phyloP scores from a whole-genome alignment of 306 rosid species.

The Citrullus amarus region DNA sequence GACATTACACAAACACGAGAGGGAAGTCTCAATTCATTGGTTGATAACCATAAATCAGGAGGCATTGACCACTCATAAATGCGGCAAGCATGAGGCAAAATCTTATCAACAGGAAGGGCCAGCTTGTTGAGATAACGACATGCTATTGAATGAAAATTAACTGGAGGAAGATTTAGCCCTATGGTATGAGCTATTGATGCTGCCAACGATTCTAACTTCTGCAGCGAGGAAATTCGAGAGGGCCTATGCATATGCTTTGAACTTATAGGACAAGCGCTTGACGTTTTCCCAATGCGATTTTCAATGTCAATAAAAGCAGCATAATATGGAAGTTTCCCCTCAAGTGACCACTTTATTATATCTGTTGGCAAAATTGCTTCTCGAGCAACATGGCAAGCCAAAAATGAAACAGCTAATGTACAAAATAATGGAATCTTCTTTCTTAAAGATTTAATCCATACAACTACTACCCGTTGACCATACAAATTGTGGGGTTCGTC shows the following conservation, averaged over 20 bases:
- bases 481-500: conserved; percentile 44
- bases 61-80: conserved; percentile 81
- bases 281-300: conserved; percentile 39
- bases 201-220: conserved; percentile 54
- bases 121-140: conserved; percentile 41
- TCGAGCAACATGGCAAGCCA: conserved; percentile 77
- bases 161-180: conserved; percentile 73
- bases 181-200: conserved; percentile 59
- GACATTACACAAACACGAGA: conserved; percentile 77
- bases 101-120: conserved; percentile 49
- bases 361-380: conserved; percentile 71
- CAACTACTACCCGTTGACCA: conserved; percentile 47
- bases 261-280: conserved; percentile 69
- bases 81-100: conserved; percentile 50
- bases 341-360: conserved; percentile 59
- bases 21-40: conserved; percentile 57
- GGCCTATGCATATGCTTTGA: conserved; percentile 66
- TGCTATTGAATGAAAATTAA: conserved; percentile 69
- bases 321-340: conserved; percentile 83
- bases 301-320: conserved; percentile 71
- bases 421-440: conserved; percentile 49
- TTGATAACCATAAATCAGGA: conserved; percentile 63
- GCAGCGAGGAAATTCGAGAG: conserved; percentile 38
- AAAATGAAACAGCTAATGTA: conserved; percentile 50
- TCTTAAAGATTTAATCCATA: conserved; percentile 58